phyloP scores from a whole-genome alignment of 2,329 filamentous ascomycete genomes.

The Coniochaeta hoffmannii region DNA sequence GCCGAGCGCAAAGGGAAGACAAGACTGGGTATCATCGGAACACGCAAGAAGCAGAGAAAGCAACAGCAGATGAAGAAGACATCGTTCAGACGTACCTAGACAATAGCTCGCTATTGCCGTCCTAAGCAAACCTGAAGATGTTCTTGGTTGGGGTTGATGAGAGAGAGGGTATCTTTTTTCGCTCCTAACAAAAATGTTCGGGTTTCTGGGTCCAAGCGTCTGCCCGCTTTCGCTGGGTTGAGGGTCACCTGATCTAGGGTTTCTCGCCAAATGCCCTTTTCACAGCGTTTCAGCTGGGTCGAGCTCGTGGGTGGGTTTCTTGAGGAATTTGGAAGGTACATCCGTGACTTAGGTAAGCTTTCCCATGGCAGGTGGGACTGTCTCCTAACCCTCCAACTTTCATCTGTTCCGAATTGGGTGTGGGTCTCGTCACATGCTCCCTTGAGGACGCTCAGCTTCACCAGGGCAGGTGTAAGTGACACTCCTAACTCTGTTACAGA shows the following conservation, averaged over 20 bases:
- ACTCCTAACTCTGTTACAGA: too few relatives aligned
- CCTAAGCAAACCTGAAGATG: conserved; percentile 55
- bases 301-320: too few relatives aligned
- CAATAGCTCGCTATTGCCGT: conserved; percentile 55
- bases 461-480: too few relatives aligned
- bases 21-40: conserved; percentile 22
- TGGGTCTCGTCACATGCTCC: too few relatives aligned
- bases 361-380: too few relatives aligned
- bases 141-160: conserved; percentile 23
- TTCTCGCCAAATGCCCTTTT: not conserved
- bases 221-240: conserved; percentile 12
- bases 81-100: conserved; percentile 56
- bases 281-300: too few relatives aligned
- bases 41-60: conserved; percentile 11
- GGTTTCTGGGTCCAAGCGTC: conserved; percentile 17
- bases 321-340: too few relatives aligned
- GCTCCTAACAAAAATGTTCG: conserved; percentile 15
- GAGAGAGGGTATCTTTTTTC: conserved; percentile 14
- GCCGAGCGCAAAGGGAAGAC: conserved; percentile 6
- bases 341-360: too few relatives aligned
- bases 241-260: conserved; percentile 1
- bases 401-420: too few relatives aligned
- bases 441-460: too few relatives aligned
- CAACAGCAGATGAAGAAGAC: conserved; percentile 25
- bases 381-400: too few relatives aligned